phyloP scores from a whole-genome alignment of 179 eudicot species.

The Amaranthus tricolor region DNA sequence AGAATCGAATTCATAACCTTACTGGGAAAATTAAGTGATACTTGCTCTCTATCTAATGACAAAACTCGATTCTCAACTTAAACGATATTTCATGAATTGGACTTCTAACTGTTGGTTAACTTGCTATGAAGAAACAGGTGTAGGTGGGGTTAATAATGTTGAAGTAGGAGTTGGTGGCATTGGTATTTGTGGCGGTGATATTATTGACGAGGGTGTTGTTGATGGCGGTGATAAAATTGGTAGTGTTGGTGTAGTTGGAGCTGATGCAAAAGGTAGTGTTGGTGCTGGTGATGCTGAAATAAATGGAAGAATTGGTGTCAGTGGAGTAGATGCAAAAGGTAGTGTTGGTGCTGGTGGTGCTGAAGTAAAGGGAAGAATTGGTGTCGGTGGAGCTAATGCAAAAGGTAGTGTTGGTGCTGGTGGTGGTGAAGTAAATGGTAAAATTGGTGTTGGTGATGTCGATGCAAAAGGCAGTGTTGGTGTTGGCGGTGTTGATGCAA shows the following conservation, averaged over 20 bases:
- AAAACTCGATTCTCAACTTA: no score
- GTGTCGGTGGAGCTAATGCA: slow-evolving; percentile 5
- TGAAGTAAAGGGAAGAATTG: not conserved
- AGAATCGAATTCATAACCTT: no score
- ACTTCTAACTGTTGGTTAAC: no score
- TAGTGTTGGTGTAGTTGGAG: slow-evolving; percentile 10
- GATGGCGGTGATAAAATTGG: slow-evolving; percentile 24
- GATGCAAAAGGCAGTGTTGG: not conserved
- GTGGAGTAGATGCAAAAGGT: slow-evolving; percentile 1
- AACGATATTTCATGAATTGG: no score
- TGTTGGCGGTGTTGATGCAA: slow-evolving; percentile 25
- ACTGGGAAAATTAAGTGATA: no score
- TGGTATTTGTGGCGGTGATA: slow-evolving; percentile 23
- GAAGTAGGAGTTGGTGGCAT: not conserved
- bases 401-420: slow-evolving; percentile 13
- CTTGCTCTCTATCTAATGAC: no score
- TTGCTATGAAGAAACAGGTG: not conserved
- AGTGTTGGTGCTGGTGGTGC: slow-evolving; percentile 19
- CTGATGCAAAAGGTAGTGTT: not conserved
- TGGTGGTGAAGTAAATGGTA: slow-evolving; percentile 8
- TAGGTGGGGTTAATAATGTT: slow-evolving; percentile 14
- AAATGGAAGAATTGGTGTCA: slow-evolving; percentile 3
- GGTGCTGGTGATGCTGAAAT: not conserved
- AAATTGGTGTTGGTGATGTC: slow-evolving; percentile 2
- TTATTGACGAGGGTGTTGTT: slow-evolving; percentile 7